Conservation (phyloP, 495 filamentous ascomycete species). For the Penicillium diatomitis region DNA sequence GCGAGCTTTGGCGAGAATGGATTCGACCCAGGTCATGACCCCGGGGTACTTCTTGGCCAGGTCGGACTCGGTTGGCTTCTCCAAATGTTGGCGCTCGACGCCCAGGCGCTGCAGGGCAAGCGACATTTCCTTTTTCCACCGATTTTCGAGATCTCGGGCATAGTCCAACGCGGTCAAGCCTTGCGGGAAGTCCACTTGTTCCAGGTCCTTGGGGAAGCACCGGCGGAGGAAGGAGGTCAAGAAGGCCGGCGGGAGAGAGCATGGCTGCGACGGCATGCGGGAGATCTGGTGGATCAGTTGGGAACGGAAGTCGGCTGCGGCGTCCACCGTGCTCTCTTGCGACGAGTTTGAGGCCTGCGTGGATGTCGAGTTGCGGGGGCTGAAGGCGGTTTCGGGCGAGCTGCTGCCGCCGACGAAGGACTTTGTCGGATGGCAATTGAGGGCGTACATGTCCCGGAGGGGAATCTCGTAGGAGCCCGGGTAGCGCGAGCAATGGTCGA, state of each 20-base stretch:
- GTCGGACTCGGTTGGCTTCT: constrained; percentile 25
- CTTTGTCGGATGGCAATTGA: constrained; percentile 53
- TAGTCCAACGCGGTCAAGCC: constrained; percentile 65
- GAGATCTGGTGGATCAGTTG: constrained; percentile 55
- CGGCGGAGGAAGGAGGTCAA: constrained; percentile 55
- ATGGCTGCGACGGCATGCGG: constrained; percentile 53
- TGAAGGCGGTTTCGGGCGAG: constrained; percentile 25
- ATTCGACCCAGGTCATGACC: constrained; percentile 45
- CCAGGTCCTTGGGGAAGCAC: constrained; percentile 49
- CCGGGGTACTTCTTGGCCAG: constrained; percentile 39
- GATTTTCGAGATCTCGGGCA: constrained; percentile 56
- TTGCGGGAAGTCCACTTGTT: constrained; percentile 61
- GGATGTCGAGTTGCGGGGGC: constrained; percentile 24
- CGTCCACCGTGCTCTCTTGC: constrained; percentile 28
- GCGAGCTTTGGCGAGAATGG: constrained; percentile 44
- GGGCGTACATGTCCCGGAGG: constrained; percentile 62
- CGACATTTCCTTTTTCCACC: constrained; percentile 51
- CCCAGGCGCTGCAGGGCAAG: constrained; percentile 36
- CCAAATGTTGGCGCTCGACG: constrained; percentile 29
- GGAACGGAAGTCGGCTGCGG: constrained; percentile 53
- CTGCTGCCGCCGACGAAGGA: constrained; percentile 24
- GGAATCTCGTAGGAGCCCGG: constrained; percentile 63
- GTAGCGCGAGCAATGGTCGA: constrained; percentile 61
- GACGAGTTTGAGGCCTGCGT: constrained; percentile 25
- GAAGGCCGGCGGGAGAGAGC: constrained; percentile 58